Evolutionary conservation across 495 filamentous ascomycete genomes (phyloP), one percentile per base, ranked within the genome.

Genomic region (Cercophora sp.): DNA sequence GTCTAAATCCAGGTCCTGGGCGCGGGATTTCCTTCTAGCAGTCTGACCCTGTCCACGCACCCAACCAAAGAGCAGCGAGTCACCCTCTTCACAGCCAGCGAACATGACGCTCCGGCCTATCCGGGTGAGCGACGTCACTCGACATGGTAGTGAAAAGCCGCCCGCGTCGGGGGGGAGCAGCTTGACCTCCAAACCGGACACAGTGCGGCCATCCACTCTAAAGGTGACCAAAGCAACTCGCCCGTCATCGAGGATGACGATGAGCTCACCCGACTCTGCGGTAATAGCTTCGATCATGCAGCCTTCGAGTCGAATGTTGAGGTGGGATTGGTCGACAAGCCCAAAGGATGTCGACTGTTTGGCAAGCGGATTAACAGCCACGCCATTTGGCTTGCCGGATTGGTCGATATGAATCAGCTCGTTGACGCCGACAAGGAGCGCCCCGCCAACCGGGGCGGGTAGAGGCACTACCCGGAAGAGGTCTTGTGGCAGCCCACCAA

Each of bases 351-450:
- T 96, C 40, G 79, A 76, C 49, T 85, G 76, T 60, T 83, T 87
- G 8, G 89, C 82, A 69, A 95, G 94, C 22, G 85, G 82, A 61
- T 98, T 98, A 58, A 97, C 89, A n/a, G 85, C 92, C 32, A 97
- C 87, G 8, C 89, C 93, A 62, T 86, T 96, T 11, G 89, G 81
- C 69, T 94, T 96, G 4, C 93, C 93, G 10, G 88, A 85, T 74
- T 97, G 94, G 64, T 97, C 93, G 54, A 98, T 85, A 69, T 98
- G 94, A 50, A 98, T 87, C 52, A 98, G 68, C 62, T 96, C 88
- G 65, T 97, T 96, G 10, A 77, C 78, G 6, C 93, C 94, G 35
- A 98, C 73, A 27, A 98, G 79, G 20, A 98, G 70, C 25, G 89
- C 85, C 20, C 93, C 93, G 44, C 93, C 93, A 37, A 97, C 83